Conservation (phyloP, 73 alveolate species). For the Tetrahymena thermophila region DNA sequence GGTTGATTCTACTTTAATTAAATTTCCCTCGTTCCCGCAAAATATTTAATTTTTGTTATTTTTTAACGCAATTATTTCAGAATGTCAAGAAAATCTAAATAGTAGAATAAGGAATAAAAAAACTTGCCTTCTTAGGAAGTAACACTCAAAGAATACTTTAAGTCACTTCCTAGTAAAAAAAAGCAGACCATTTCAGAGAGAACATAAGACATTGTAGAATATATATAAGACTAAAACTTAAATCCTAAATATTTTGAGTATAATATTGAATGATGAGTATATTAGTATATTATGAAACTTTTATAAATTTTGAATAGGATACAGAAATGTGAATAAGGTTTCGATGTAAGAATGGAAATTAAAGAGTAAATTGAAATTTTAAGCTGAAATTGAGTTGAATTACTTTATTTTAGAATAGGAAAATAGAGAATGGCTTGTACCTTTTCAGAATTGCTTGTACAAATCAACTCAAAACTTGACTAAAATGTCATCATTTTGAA, state of each 20-base stretch:
- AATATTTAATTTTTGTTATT: background rate
- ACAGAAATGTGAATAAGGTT: background rate
- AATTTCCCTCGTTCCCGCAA: constrained; percentile 3
- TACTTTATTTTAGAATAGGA: background rate
- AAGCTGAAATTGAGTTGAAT: background rate
- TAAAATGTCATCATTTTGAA: background rate
- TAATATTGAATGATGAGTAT: background rate
- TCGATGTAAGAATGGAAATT: background rate
- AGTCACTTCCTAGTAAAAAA: background rate
- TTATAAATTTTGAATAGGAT: background rate
- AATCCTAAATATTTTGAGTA: background rate
- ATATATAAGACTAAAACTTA: background rate
- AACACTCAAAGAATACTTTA: background rate
- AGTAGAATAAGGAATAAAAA: background rate
- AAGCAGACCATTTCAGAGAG: background rate
- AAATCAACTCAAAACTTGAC: background rate
- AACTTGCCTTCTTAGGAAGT: background rate
- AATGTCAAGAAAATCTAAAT: background rate
- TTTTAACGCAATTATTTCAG: background rate
- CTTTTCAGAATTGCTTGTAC: background rate
- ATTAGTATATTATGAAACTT: too few species aligned
- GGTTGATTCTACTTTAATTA: background rate
- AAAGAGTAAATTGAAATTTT: background rate
- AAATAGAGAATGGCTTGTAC: background rate
- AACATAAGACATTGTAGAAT: background rate